Conservation (phyloP, 1,284 basidiomycete genomes). For the Trametes sp. region DNA sequence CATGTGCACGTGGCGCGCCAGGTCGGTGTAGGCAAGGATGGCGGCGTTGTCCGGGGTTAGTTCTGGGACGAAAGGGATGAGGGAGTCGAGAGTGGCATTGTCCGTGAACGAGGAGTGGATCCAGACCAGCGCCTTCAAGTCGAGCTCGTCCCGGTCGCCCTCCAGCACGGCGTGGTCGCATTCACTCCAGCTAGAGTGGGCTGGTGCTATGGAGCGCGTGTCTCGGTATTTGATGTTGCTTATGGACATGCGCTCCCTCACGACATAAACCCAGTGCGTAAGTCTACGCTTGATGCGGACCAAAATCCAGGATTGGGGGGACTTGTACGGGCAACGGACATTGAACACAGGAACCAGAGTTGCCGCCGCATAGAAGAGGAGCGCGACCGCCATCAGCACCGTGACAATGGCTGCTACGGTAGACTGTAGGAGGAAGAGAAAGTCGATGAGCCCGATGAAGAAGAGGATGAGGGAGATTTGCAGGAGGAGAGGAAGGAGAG, state of each 20-base stretch:
- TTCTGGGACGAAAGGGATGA: conserved; percentile 24
- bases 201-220: not conserved
- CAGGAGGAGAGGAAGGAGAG: conserved; percentile 39
- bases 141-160: conserved; percentile 14
- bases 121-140: conserved; percentile 28
- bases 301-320: conserved; percentile 38
- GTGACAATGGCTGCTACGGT: conserved; percentile 34
- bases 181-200: conserved; percentile 28
- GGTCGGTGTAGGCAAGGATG: conserved; percentile 20
- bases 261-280: not conserved
- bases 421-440: conserved; percentile 34
- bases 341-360: conserved; percentile 34
- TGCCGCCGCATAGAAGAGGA: conserved; percentile 33
- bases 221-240: not conserved
- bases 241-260: not conserved
- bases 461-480: conserved; percentile 39
- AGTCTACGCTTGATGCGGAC: conserved; percentile 7
- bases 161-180: conserved; percentile 24
- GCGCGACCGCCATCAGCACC: conserved; percentile 24
- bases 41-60: conserved; percentile 23
- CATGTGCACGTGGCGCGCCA: conserved; percentile 22
- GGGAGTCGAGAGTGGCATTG: conserved; percentile 26
- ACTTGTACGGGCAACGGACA: conserved; percentile 36
- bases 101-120: conserved; percentile 24
- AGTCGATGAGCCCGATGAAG: conserved; percentile 35